Percentiles rank a stretch among this genome's conserved stretches.
These are phyloP conservation scores for Quercus ilex DNA, from an alignment of 306 rosid species.

Conservation along the genomic window DNA sequence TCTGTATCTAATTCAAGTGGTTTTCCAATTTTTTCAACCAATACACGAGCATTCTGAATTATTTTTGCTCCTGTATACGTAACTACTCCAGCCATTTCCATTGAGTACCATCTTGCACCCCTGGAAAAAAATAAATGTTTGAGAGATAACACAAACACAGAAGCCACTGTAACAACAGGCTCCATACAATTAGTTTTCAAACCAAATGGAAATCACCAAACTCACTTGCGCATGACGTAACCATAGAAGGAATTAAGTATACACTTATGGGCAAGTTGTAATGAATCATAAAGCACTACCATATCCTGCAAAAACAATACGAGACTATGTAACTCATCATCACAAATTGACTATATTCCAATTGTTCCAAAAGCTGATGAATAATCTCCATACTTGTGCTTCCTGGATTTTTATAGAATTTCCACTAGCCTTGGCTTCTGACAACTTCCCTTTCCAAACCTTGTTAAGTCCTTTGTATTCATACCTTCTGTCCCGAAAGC, in stretches of 20 bases:
- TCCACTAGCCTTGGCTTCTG: slow-evolving; percentile 88
- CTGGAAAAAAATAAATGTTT: slow-evolving; percentile 42
- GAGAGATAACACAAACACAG: slow-evolving; percentile 9
- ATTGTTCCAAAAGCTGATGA: slow-evolving; percentile 32
- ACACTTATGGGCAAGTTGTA: slow-evolving; percentile 91
- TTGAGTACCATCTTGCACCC: slow-evolving; percentile 99
- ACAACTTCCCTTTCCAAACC: slow-evolving; percentile 93
- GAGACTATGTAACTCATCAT: background rate
- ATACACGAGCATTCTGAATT: slow-evolving; percentile 91
- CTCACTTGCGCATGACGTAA: slow-evolving; percentile 97
- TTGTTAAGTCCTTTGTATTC: slow-evolving; percentile 97
- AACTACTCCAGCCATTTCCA: slow-evolving; percentile 99
- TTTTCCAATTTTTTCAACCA: slow-evolving; percentile 95
- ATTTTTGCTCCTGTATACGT: slow-evolving; percentile 99
- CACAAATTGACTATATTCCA: slow-evolving; percentile 16
- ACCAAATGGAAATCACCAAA: slow-evolving; percentile 31
- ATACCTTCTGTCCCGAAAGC: slow-evolving; percentile 98
- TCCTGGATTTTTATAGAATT: slow-evolving; percentile 89
- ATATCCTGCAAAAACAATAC: slow-evolving; percentile 60
- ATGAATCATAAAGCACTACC: slow-evolving; percentile 88
- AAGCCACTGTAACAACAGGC: slow-evolving; percentile 13
- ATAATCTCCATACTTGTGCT: slow-evolving; percentile 70
- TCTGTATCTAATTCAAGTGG: slow-evolving; percentile 97
- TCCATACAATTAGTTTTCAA: slow-evolving; percentile 10
- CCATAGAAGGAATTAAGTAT: slow-evolving; percentile 92